A percentile compares a stretch with the other conserved stretches of the same genome.
phyloP scores from a whole-genome alignment of 345 rosid species.

The Garcia nutans region DNA sequence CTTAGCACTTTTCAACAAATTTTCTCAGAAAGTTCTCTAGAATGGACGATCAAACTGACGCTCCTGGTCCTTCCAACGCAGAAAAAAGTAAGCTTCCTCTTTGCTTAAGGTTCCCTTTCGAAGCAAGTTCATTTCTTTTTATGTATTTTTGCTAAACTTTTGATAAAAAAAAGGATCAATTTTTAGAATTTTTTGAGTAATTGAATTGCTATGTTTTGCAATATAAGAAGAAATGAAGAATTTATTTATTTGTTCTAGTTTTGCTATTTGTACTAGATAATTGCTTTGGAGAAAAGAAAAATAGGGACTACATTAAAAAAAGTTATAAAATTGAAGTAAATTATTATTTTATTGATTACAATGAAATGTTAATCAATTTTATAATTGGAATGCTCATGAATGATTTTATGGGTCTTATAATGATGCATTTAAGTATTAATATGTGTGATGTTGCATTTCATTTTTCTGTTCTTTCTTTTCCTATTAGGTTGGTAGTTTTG shows the following conservation, averaged over 20 bases:
- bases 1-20: not conserved
- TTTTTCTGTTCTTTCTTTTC: not conserved
- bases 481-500: not conserved
- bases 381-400: too few relatives aligned
- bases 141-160: too few relatives aligned
- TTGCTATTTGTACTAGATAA: not conserved
- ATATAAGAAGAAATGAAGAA: not conserved
- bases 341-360: too few relatives aligned
- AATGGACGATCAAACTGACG: not conserved
- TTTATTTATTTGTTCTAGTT: not conserved
- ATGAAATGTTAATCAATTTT: too few relatives aligned
- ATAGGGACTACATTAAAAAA: too few relatives aligned
- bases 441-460: not conserved
- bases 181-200: not conserved
- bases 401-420: too few relatives aligned
- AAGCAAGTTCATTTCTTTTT: not conserved
- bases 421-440: too few relatives aligned
- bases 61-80: not conserved
- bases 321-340: too few relatives aligned
- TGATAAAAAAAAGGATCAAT: too few relatives aligned
- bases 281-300: too few relatives aligned
- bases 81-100: not conserved
- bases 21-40: constrained; percentile 6
- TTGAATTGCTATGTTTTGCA: not conserved
- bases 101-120: too few relatives aligned